Evolutionary conservation across 2,329 filamentous ascomycete species (phyloP), one percentile per base, ranked within the genome.

Genomic region (Calonectria multiphialidica): DNA sequence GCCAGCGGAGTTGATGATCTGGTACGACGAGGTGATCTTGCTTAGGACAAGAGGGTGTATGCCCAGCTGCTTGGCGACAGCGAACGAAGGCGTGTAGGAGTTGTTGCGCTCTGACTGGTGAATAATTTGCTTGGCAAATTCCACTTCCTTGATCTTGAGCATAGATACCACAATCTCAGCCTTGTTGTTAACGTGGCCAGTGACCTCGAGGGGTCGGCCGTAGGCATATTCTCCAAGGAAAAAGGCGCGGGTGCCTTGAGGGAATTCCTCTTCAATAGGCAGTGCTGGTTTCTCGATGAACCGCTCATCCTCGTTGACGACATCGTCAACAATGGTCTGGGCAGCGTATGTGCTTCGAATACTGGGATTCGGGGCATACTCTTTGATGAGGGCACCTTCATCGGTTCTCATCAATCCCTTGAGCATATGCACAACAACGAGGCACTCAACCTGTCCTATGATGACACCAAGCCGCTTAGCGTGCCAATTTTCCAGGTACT

Each of bases 1-100:
- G 28, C 94, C 95, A 70, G 95, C 95, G 5, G 96, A 91, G 21
- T 85, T 90, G 69, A 91, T 91, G 70, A 99, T 94, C 67, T 93
- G 94, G 83, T 98, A 98, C 0, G 96, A 96, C 2, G 97, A 98
- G 0, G 97, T 98, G 79, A 99, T 94, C 88, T 98, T 99, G 84
- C 96, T 98, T 37, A 99, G 87, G 2, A 97, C 94, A 62, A 99
- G 88, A 9, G 96, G 93, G 76, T 98, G 96, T 73, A 99, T 87
- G 5, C 91, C 89, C 13, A 99, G 88, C 81, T 93, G 92, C 80
- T 92, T 94, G 16, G 97, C 95, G 72, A 99, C 94, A n/a, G 93
- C 90, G 82, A 93, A 98, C 0, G 96, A 97, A 7, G 97, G 96
- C 33, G 90, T 92, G 83, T 98, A 99, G 1, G 91, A 92, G 70